Evolutionary conservation across 305 asterid genomes (phyloP).

Genomic region (Fraxinus ornus): DNA sequence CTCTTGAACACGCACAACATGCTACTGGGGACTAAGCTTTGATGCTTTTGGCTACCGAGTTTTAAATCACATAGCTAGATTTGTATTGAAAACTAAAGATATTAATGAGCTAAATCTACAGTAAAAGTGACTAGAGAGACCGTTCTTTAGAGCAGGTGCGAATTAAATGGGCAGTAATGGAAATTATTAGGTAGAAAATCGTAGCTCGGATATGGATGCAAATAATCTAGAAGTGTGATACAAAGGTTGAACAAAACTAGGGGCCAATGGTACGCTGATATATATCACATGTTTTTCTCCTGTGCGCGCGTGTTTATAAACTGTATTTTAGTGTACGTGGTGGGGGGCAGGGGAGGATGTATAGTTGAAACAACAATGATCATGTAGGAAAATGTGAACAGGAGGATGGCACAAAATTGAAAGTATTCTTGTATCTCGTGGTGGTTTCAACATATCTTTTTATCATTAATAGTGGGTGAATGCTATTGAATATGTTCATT

Average conservation of each 20-base stretch:
- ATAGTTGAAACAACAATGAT: background rate
- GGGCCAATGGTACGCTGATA: background rate
- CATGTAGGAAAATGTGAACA: background rate
- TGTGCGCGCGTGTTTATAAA: background rate
- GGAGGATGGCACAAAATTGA: background rate
- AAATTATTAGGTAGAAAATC: background rate
- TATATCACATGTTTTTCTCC: too few relatives aligned
- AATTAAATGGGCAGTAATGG: background rate
- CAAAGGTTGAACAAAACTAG: background rate
- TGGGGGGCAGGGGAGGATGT: too few relatives aligned
- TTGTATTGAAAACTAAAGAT: background rate
- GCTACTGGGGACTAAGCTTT: background rate
- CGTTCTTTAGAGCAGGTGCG: background rate
- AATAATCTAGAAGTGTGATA: background rate
- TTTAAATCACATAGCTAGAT: background rate
- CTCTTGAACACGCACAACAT: background rate
- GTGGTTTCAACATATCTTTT: background rate
- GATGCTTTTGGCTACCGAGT: background rate
- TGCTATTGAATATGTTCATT: background rate
- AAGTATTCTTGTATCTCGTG: background rate
- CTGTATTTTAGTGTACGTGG: too few relatives aligned
- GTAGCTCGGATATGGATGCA: background rate
- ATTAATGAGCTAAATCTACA: background rate
- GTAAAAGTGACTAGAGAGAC: background rate
- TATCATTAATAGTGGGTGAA: too few relatives aligned